Conservation (phyloP, 257 asterid genomes). For the Gentiana dahurica region DNA sequence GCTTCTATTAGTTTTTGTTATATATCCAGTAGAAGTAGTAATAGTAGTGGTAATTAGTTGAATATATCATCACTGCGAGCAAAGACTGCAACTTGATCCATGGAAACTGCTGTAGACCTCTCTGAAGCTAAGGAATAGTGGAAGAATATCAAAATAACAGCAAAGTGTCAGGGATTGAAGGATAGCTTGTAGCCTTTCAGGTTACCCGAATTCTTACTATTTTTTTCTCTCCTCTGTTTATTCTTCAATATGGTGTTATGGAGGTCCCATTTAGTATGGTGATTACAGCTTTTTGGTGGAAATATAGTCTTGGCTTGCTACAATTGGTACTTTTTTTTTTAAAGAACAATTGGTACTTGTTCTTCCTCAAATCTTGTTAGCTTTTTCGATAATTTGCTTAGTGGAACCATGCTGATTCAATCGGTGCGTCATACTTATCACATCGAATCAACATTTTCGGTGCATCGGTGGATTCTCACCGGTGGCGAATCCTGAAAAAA, state of each 20-base stretch:
- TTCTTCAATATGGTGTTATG: conserved; percentile 4
- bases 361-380: conserved; percentile 3
- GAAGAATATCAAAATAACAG: not conserved
- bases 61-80: too few relatives aligned
- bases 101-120: not conserved
- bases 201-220: not conserved
- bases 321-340: conserved; percentile 7
- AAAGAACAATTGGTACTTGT: too few relatives aligned
- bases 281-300: conserved; percentile 5
- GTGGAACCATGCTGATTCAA: too few relatives aligned
- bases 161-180: not conserved
- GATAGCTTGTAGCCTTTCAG: conserved; percentile 3
- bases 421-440: too few relatives aligned
- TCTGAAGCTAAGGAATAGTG: not conserved
- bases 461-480: too few relatives aligned
- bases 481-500: too few relatives aligned
- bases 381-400: too few relatives aligned
- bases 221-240: not conserved
- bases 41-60: not conserved
- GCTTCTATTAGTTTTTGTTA: conserved; percentile 57
- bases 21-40: too few relatives aligned
- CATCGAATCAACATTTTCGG: too few relatives aligned
- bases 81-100: not conserved
- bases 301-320: conserved; percentile 2
- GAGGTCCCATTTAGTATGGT: not conserved